Base-by-base conservation (phyloP, 306 rosid species). In the Cajanus cajan region DNA sequence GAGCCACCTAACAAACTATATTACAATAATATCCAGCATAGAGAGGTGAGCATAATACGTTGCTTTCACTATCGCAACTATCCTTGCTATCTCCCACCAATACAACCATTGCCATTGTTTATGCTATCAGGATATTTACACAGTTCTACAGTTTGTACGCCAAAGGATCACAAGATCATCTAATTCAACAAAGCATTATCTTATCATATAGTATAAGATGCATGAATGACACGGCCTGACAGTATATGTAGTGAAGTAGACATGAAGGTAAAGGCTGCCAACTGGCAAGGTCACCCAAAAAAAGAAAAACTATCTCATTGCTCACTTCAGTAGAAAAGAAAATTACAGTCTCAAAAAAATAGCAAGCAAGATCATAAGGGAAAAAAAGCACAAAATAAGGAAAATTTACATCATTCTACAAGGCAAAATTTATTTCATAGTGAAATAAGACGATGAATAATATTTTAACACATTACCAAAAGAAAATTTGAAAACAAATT, bases 401-500 rank as follows among this genome's bases (percentile, higher is more conserved):
- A 47, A 40, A 43, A 19, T 44, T n/a, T 47, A 71, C 63, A 68
- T 65, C 52, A 69, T 58, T 39, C 55, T 31, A 43, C 59, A 24
- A 34, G 58, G 13, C 71, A 55, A 10, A 54, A 43, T 15, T 77
- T 78, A 82, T 74, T 74, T 14, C 63, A 31, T 14, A 54, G 50
- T 51, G 28, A 58, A 58, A 59, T 75, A 45, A 50, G 57, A 41
- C 8, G 58, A 43, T 31, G 15, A 79, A 47, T 52, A 16, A 78
- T 51, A 44, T 28, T 34, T 73, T 15, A 51, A 64, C 39, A 31
- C 51, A 21, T 70, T 50, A 64, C 80, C 74, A 33, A 64, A 58
- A 36, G 39, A 82, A 70, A 55, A 41, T 55, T 39, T 52, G 59
- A 50, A 66, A 66, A 41, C 4, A 76, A 79, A 77, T 33, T 76